Evolutionary conservation across 2,329 filamentous ascomycete genomes (phyloP).

Genomic region (Diaporthe destruens): DNA sequence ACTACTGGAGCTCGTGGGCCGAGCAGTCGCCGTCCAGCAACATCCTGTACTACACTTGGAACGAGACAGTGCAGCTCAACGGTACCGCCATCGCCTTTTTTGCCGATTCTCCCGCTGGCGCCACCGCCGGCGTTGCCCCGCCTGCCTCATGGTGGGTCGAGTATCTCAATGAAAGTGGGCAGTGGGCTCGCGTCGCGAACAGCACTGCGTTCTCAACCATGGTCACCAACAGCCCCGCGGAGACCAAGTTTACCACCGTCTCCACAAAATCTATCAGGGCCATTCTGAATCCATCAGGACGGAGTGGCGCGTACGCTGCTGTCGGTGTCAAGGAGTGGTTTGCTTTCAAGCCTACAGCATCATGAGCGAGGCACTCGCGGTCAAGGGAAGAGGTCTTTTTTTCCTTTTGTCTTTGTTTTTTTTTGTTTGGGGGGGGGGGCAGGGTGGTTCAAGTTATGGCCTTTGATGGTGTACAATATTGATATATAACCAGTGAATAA

Average conservation of each 20-base stretch:
- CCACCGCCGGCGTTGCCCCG: slow-evolving; percentile 49
- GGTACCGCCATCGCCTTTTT: slow-evolving; percentile 50
- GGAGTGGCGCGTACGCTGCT: slow-evolving; percentile 43
- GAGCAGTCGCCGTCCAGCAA: slow-evolving; percentile 49
- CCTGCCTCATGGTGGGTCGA: slow-evolving; percentile 48
- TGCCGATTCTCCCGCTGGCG: slow-evolving; percentile 49
- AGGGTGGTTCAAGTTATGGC: too few relatives aligned
- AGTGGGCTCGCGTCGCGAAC: slow-evolving; percentile 45
- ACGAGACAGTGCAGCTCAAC: slow-evolving; percentile 48
- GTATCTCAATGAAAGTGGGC: slow-evolving; percentile 44
- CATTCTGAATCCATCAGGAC: slow-evolving; percentile 45
- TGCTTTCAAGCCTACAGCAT: slow-evolving; percentile 40
- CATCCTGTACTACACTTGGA: slow-evolving; percentile 51
- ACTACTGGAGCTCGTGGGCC: slow-evolving; percentile 54
- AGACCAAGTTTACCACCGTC: slow-evolving; percentile 48
- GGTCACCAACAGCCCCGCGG: slow-evolving; percentile 47
- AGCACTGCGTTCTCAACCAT: slow-evolving; percentile 46
- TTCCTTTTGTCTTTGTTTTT: too few relatives aligned
- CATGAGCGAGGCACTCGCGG: not conserved
- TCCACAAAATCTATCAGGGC: slow-evolving; percentile 47
- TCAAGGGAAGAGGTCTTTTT: fast-evolving
- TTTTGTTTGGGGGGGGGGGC: not conserved
- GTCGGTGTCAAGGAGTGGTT: slow-evolving; percentile 48
- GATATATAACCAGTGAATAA: not conserved
- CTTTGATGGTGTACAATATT: slow-evolving; percentile 1